phyloP scores from a whole-genome alignment of 306 rosid genomes.

The Prunus padus region DNA sequence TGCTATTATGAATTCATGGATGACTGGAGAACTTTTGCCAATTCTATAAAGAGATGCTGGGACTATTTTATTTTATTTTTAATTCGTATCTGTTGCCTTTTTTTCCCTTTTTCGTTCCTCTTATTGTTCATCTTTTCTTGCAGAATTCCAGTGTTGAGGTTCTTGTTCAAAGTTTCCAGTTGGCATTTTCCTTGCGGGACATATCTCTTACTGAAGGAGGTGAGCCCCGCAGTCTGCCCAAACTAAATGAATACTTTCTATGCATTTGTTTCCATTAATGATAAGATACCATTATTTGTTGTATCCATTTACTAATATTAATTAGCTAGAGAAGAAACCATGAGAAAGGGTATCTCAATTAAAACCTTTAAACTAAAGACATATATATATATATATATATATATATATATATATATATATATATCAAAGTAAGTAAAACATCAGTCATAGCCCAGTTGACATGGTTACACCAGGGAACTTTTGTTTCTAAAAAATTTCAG shows the following conservation, averaged over 20 bases:
- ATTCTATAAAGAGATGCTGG: neutral
- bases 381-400: neutral
- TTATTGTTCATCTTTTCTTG: conserved; percentile 21
- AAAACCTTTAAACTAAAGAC: neutral
- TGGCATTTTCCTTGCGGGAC: conserved; percentile 78
- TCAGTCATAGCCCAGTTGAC: neutral
- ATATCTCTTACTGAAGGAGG: conserved; percentile 70
- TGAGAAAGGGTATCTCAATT: neutral
- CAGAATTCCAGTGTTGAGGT: conserved; percentile 83
- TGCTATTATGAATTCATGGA: neutral
- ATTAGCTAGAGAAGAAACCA: neutral
- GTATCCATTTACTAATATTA: neutral
- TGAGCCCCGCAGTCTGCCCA: conserved; percentile 28
- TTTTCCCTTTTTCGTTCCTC: conserved; percentile 4
- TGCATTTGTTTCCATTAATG: conserved; percentile 1
- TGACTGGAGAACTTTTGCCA: neutral
- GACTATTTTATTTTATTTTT: neutral
- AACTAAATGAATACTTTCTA: conserved; percentile 6
- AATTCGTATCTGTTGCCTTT: neutral
- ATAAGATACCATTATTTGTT: neutral
- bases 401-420: neutral
- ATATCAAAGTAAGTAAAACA: neutral
- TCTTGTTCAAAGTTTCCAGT: conserved; percentile 79
- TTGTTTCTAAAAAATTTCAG: neutral
- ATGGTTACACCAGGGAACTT: no score